Base-by-base conservation (phyloP, 352 stramenopile species). In the Phytophthora lateralis region DNA sequence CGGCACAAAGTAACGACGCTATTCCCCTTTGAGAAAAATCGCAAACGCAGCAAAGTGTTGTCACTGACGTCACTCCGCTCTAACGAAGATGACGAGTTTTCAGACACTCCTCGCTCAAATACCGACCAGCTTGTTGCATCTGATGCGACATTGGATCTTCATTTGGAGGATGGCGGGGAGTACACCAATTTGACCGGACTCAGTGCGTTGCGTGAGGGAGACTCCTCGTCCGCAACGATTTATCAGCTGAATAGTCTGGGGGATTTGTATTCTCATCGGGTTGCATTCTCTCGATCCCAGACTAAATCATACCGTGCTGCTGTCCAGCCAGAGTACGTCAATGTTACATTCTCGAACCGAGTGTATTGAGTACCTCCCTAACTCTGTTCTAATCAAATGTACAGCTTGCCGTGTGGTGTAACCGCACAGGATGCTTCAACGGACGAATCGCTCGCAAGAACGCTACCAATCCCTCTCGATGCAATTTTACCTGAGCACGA, bases 201-300 rank as follows among this genome's bases (percentile, higher is more conserved):
- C 14, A 82, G 74, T 17, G 73, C 73, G 1, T 62, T 92, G 11
- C 55, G 55, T 17, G 48, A 70, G 45, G 46, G 67, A 51, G 48
- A 60, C 29, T 55, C 58, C 8, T 9, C 53, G 52, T 72, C 30
- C n/a, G 62, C 69, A 1, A 64, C 54, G 29, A 69, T 89, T 50
- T 93, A 89, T 41, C 78, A 90, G 52, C 46, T 93, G n/a, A 93
- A 80, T 53, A 78, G 63, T 52, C 42, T 88, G 20, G 83, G 83
- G 3, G 83, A 93, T 46, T 38, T 93, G 2, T 88, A 80, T 50
- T 85, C 73, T 4, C 83, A 92, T 54, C 62, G 60, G 9, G 73
- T 92, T 20, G 76, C 80, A 24, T 74, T 69, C 39, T 49, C 51
- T 15, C 71, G 62, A 29, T 66, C 45, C 18, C 52, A 73, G 8